These are phyloP conservation scores for Chytriomyces sp. DNA, from an alignment of 192 early-diverging fungal species.

Conservation along the genomic window DNA sequence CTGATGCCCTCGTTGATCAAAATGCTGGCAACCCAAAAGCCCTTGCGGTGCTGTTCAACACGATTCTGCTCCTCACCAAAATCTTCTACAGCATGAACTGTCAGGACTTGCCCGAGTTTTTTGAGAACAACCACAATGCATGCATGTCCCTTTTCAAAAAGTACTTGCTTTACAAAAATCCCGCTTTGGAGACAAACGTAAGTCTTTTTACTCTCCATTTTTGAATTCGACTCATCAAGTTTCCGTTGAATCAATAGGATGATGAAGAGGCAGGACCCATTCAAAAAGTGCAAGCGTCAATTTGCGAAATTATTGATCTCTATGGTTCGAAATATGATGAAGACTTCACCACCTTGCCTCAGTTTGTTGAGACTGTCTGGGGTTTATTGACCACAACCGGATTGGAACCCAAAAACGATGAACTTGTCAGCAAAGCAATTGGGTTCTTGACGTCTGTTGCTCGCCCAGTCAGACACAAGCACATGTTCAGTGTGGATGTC, in stretches of 20 bases:
- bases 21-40: conserved; percentile 66
- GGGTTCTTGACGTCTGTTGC: conserved; percentile 88
- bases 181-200: conserved; percentile 68
- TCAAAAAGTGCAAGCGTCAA: conserved; percentile 90
- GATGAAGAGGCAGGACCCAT: conserved; percentile 83
- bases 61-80: conserved; percentile 78
- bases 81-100: conserved; percentile 95
- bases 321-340: conserved; percentile 92
- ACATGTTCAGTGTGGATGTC: conserved; percentile 77
- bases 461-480: conserved; percentile 69
- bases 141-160: conserved; percentile 88
- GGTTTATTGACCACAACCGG: conserved; percentile 78
- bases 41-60: conserved; percentile 74
- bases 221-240: background rate
- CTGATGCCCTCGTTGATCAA: conserved; percentile 76
- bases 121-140: conserved; percentile 85
- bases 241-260: conserved; percentile 53
- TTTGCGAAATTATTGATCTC: conserved; percentile 90
- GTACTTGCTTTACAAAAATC: conserved; percentile 84
- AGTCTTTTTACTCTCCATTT: conserved; percentile 4
- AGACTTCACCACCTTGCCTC: conserved; percentile 76
- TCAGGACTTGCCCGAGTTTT: conserved; percentile 96
- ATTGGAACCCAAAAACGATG: conserved; percentile 77
- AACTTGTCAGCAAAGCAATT: conserved; percentile 90
- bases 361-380: conserved; percentile 92